Conservation (phyloP, 495 filamentous ascomycete species). For the Lasiosphaeriaceae sp. region DNA sequence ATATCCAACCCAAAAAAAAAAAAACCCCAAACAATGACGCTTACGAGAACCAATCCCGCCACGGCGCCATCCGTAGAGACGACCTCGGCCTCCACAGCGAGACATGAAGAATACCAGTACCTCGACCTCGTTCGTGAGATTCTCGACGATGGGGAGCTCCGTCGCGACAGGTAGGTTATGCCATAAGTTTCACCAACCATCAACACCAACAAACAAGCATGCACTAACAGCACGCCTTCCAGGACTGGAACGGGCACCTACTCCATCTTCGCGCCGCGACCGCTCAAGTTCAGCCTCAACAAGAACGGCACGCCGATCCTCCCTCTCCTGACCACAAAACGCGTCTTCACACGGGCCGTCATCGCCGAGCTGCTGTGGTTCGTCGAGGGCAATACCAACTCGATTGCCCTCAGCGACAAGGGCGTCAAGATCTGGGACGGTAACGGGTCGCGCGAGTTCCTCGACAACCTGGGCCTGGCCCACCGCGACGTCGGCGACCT, state of each 20-base stretch:
- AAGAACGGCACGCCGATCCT: conserved; percentile 58
- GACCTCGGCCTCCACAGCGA: neutral
- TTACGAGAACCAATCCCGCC: neutral
- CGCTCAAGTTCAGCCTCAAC: conserved; percentile 81
- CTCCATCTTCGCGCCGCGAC: conserved; percentile 80
- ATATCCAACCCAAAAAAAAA: neutral
- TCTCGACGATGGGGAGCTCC: conserved; percentile 27
- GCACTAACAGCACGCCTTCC: neutral
- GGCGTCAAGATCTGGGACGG: conserved; percentile 98
- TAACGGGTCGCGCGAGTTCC: conserved; percentile 84
- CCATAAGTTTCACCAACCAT: too few species aligned
- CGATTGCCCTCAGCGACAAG: conserved; percentile 62
- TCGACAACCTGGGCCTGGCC: conserved; percentile 76
- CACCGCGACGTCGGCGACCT: conserved; percentile 83
- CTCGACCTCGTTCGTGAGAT: conserved; percentile 31
- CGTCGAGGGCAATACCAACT: conserved; percentile 76
- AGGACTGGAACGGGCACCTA: conserved; percentile 91
- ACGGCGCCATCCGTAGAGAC: neutral
- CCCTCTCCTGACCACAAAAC: conserved; percentile 93
- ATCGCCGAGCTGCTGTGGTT: conserved; percentile 97
- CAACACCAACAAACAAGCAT: neutral
- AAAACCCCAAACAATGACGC: neutral
- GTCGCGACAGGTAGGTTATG: conserved; percentile 25
- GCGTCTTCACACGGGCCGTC: conserved; percentile 88
- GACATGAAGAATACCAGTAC: conserved; percentile 30